Base-by-base conservation (phyloP, 805 yeast species). In the Cyberlindnera suaveolens region DNA sequence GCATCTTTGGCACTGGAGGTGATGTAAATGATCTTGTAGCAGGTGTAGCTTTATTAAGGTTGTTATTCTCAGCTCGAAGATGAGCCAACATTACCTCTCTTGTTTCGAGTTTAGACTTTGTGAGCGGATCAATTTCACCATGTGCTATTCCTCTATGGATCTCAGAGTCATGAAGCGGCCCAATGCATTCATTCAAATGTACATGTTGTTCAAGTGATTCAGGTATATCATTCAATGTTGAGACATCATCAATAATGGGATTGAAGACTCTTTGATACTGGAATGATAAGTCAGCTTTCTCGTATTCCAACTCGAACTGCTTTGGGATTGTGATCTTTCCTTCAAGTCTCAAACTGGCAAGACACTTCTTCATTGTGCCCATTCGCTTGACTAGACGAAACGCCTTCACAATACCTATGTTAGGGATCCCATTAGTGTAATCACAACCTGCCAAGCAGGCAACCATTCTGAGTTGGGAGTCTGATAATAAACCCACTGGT, bases 401-500 rank as follows among this genome's bases (percentile, higher is more conserved):
- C 0, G 97, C 95, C 23, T 82, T 85, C 36, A 79, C 77, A 9
- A 89, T 70, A 0, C 99, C 99, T 14, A 91, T 71, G 2, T 84
- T 82, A 0, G 83, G 75, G 6, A 93, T 69, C 0, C 99, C 99
- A 42, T 78, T 78, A 0, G 96, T 86, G 57, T 93, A 93, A 62
- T 93, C 99, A 65, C 99, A 93, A 0, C 99, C 99, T n/a, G 96
- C 78, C 5, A 93, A 59, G 52, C 90, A 82, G 2, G 96, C 98
- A 64, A 87, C 76, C 34, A 80, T 69, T 38, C 93, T 70, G 41
- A 87, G 61, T 53, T 87, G 86, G 9, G 73, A 75, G 23, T 66
- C 74, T 17, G 72, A 60, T 51, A 82, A 71, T 6, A 67, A 55
- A 0, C 73, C 68, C 34, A 89, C 62, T 7, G 77, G 74, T 15